Percentiles rank a stretch among this genome's conserved stretches.
Conservation (phyloP, 176 grass and related monocot genomes). For the Canna indica region DNA sequence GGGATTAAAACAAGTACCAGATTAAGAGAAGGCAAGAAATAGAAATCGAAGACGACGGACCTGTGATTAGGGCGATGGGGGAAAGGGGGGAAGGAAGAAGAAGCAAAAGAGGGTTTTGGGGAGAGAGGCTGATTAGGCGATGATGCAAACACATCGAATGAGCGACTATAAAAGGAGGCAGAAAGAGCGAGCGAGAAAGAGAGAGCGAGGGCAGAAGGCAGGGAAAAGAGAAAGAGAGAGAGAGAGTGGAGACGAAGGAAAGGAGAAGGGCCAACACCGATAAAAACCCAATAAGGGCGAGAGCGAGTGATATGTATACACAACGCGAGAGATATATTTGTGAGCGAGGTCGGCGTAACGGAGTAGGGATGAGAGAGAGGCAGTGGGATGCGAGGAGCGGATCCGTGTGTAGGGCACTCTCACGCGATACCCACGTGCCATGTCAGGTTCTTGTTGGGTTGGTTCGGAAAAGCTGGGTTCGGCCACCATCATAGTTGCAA, state of each 20-base stretch:
- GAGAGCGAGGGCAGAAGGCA: not conserved
- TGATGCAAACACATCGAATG: conserved; percentile 40
- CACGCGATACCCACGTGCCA: not conserved
- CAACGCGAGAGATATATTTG: not conserved
- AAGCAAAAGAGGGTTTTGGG: conserved; percentile 18
- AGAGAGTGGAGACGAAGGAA: conserved; percentile 3
- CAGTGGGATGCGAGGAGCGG: not conserved
- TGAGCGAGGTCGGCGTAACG: not conserved
- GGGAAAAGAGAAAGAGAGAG: conserved; percentile 1
- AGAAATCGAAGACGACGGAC: conserved; percentile 16
- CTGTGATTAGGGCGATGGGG: conserved; percentile 1
- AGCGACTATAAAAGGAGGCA: not conserved
- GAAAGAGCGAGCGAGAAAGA: conserved; percentile 11
- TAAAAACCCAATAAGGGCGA: not conserved
- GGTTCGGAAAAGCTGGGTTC: no score
- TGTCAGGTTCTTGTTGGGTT: no score
- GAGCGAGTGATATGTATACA: not conserved
- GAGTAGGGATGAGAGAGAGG: not conserved
- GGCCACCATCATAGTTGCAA: no score
- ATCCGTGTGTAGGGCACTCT: not conserved
- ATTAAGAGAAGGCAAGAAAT: not conserved
- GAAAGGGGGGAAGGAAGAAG: not conserved
- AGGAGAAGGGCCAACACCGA: not conserved
- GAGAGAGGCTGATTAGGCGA: conserved; percentile 3
- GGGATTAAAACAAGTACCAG: not conserved